Base-by-base conservation (phyloP, 768 basidiomycete genomes). In the Boletus subparvulus region DNA sequence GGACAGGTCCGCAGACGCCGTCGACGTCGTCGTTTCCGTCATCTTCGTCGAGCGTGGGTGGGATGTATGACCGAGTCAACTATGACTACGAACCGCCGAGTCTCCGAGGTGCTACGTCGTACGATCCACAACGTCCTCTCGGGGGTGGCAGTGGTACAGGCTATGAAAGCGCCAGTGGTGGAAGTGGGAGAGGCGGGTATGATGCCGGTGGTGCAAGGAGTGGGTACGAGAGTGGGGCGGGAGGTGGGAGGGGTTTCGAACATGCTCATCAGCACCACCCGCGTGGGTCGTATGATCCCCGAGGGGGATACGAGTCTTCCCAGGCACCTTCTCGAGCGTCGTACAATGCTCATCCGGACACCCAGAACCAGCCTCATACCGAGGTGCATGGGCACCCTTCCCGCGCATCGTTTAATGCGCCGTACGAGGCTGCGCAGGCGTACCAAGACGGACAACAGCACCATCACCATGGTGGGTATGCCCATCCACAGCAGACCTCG, bases 351-450 rank as follows among this genome's bases (percentile, higher is more conserved):
- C 65, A 61, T 43, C 50, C 45, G 26, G 62, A 55, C 28, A 3
- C 65, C 6, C 65, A 65, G 51, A 47, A 53, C 46, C 61, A 59
- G 57, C 36, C 61, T 44, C 60, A 66, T 21, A 6, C 62, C 16
- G 62, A 69, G 13, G 55, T 56, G 7, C 66, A 68, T n/a, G 57
- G 54, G 4, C 64, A 63, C 16, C 55, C 55, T 6, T 14, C 66
- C 0, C 63, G 68, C 24, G 41, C 55, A 16, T 50, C 64, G 14
- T 70, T 71, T 44, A 66, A 12, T 28, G 35, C 58, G 4, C 41
- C 59, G 3, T 71, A 68, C 19, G 69, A 73, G 43, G 64, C 69
- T 45, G 48, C 62, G 21, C 71, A 68, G 19, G 52, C 58, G n/a
- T 68, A 58, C 37, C 73, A 68, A n/a, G 61, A 73, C 7, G 60